Base-by-base conservation (phyloP, 345 rosid species). In the Brassica incana region DNA sequence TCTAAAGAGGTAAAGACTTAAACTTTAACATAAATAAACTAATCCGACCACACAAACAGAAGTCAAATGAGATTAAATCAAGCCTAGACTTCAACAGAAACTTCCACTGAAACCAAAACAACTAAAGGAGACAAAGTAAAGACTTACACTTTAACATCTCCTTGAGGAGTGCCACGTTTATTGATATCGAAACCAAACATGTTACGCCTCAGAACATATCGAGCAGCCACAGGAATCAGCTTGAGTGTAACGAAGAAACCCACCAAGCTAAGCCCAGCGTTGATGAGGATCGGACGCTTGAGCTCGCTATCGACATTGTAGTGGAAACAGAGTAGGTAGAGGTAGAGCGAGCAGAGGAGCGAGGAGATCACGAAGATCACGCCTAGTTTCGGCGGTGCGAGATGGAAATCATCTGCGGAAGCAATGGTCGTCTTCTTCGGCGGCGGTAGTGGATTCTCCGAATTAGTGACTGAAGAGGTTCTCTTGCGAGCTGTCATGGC, bases 141-240 rank as follows among this genome's bases (percentile, higher is more conserved):
- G 30, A 81, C 94, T 88, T 80, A 95, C 99, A 95, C 99, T 93
- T 89, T 89, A 50, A 88, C 80, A 36, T 91, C 83, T 14, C 99
- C 99, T 81, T 89, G 97, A 82, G 90, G 91, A 1, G 99, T 93
- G 9, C 95, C 97, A 84, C 87, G 87, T 88, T 95, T 95, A 67
- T 95, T 95, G 58, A 95, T 93, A 86, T 93, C 99, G 86, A 82
- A 95, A 27, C 99, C 98, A 81, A 90, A 95, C 84, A 95, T 82
- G 73, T 87, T 91, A 72, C 98, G 90, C 85, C 89, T 85, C 72
- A 88, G 67, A 67, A 93, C 97, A 77, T 93, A 95, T 85, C 83
- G 82, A 36, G 99, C 94, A 64, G 99, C 95, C 23, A 95, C 90
- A 14, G 98, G 99, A 54, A 95, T 93, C 88, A 93, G 52, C 86